These are phyloP conservation scores for Hordeum pubiflorum DNA, from an alignment of 202 grass and related monocot species.

Conservation along the genomic window DNA sequence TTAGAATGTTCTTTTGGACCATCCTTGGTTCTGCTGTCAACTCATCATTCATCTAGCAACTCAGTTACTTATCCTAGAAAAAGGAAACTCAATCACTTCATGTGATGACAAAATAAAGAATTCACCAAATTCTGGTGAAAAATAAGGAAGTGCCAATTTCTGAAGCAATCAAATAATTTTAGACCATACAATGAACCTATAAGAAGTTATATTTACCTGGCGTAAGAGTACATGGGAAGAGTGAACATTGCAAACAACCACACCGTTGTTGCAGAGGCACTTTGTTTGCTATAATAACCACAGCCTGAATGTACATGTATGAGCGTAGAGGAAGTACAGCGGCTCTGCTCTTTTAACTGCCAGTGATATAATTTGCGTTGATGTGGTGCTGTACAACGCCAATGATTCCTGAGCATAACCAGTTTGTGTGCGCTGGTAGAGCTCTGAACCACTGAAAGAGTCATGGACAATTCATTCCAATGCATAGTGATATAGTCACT, in stretches of 20 bases:
- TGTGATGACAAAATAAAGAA: background rate
- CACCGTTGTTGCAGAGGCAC: background rate
- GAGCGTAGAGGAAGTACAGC: background rate
- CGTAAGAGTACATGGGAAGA: background rate
- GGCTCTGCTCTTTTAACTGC: background rate
- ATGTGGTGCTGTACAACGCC: background rate
- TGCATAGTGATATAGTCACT: background rate
- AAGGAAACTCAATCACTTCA: background rate
- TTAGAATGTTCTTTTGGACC: background rate
- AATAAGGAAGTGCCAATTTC: background rate
- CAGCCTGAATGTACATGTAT: background rate
- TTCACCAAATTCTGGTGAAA: background rate
- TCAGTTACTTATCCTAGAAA: background rate
- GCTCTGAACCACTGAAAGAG: background rate
- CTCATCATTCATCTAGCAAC: background rate
- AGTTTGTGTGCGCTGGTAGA: background rate
- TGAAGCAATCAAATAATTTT: background rate
- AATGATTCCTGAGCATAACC: background rate
- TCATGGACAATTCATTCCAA: background rate
- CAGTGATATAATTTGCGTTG: background rate
- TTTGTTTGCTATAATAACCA: background rate
- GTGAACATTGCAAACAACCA: background rate
- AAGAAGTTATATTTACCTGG: conserved; percentile 25
- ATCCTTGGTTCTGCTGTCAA: background rate
- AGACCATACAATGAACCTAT: background rate